Percentiles rank a stretch among this genome's conserved stretches.
These are phyloP conservation scores for Populus hybrid DNA, from an alignment of 441 rosid species.

Conservation along the genomic window DNA sequence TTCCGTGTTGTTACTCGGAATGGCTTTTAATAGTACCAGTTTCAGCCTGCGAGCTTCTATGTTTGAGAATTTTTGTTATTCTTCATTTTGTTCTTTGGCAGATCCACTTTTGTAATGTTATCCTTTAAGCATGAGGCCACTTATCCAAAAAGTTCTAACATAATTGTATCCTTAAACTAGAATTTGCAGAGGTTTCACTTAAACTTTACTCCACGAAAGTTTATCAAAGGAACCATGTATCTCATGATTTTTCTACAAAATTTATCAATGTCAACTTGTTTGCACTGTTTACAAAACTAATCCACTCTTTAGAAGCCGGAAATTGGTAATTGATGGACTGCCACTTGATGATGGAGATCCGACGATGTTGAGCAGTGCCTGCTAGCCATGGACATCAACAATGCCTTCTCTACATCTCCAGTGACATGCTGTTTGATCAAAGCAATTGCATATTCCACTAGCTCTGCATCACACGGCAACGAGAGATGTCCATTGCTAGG, in stretches of 20 bases:
- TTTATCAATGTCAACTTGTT: not conserved
- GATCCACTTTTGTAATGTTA: not conserved
- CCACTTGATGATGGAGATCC: not conserved
- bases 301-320: not conserved
- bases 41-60: not conserved
- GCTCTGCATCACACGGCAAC: constrained; percentile 11
- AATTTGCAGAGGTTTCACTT: not conserved
- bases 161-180: not conserved
- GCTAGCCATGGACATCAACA: constrained; percentile 1
- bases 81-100: not conserved
- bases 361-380: not conserved
- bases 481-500: constrained; percentile 1
- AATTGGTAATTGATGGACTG: constrained; percentile 5
- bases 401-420: not conserved
- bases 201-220: not conserved
- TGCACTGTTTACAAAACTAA: not conserved
- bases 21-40: not conserved
- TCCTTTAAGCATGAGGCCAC: too few species aligned
- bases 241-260: not conserved
- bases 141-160: not conserved
- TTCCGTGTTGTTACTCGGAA: too few species aligned
- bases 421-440: constrained; percentile 9
- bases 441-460: constrained; percentile 2
- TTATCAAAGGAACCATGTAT: too few species aligned
- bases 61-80: not conserved